phyloP scores from a whole-genome alignment of 2,329 filamentous ascomycete genomes.

The Endocalyx cinctus region DNA sequence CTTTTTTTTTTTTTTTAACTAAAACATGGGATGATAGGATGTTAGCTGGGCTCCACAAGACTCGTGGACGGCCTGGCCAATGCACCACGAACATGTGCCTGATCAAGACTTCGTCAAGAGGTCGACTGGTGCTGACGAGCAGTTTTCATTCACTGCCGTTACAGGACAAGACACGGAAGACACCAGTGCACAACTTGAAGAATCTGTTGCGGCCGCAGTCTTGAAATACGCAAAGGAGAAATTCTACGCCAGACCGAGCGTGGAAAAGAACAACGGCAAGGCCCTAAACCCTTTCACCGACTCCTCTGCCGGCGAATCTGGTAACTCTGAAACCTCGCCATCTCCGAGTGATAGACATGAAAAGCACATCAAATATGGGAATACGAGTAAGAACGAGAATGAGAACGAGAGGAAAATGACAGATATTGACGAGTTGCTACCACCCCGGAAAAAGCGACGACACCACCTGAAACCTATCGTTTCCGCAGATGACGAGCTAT shows the following conservation, averaged over 20 bases:
- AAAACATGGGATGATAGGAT: conserved; percentile 16
- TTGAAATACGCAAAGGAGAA: conserved; percentile 63
- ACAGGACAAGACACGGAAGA: conserved; percentile 37
- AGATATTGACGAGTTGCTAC: background rate
- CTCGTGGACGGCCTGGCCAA: conserved; percentile 82
- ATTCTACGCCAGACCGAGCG: conserved; percentile 38
- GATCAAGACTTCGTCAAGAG: conserved; percentile 45
- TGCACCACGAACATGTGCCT: conserved; percentile 59
- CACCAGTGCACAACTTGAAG: conserved; percentile 61
- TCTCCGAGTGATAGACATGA: no score
- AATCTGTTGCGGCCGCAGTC: conserved; percentile 63
- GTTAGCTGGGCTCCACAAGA: conserved; percentile 52
- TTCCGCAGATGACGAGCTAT: conserved; percentile 66
- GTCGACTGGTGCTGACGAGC: conserved; percentile 33
- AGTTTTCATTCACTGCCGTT: conserved; percentile 49
- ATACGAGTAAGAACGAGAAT: conserved; percentile 10
- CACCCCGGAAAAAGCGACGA: conserved; percentile 4
- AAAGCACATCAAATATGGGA: conserved; percentile 16
- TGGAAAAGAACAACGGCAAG: background rate
- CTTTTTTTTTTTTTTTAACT: conserved; percentile 7
- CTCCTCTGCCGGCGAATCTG: no score
- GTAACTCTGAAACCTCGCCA: no score
- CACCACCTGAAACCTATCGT: conserved; percentile 48
- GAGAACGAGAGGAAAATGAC: conserved; percentile 2
- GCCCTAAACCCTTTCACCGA: no score